Base-by-base conservation (phyloP, 1,284 basidiomycete species). In the Agroathelia rolfsii region DNA sequence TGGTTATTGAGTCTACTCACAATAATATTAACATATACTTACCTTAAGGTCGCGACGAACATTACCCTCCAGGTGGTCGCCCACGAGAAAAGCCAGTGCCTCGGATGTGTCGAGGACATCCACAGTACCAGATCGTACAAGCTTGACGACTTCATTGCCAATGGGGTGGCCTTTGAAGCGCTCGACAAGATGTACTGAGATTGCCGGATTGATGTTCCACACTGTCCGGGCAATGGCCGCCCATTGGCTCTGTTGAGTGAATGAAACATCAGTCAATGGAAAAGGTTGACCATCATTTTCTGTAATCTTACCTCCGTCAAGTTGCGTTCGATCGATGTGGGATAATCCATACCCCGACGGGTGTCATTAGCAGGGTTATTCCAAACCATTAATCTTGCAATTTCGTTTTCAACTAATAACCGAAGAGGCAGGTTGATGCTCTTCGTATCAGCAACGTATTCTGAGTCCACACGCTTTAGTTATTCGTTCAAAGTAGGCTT, bases 381-480 rank as follows among this genome's bases (percentile, higher is more conserved):
- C 95, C 95, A 98, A 2, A 98, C 92, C 3, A 65, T 71, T 29
- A 98, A 59, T 9, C 90, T 72, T 47, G 70, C 76, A 26, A 94
- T 76, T 52, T 99, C 95, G 50, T 87, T 93, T 54, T 95, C 89
- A 8, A 93, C 74, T 9, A 98, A 66, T 3, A 94, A 59, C 30
- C 81, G 72, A 16, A 97, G 61, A 2, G 92, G 76, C 13, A 73
- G 65, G 33, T 82, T 81, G 4, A 82, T 61, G 32, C 69, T 76
- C 28, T 69, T 69, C 29, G 87, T 69, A 34, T 67, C 64, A 7
- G 60, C 52, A 4, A 59, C 52, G 48, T 79, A 81, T 34, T 77
- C 83, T 75, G 52, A 28, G 15, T 13, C n/a, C n/a, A n/a, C n/a
- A n/a, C n/a, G n/a, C n/a, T n/a, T n/a, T n/a, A n/a, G n/a, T n/a